Evolutionary conservation across 2,329 filamentous ascomycete genomes (phyloP), one percentile per base, ranked within the genome.

Genomic region (Acephala macrosclerotiorum): DNA sequence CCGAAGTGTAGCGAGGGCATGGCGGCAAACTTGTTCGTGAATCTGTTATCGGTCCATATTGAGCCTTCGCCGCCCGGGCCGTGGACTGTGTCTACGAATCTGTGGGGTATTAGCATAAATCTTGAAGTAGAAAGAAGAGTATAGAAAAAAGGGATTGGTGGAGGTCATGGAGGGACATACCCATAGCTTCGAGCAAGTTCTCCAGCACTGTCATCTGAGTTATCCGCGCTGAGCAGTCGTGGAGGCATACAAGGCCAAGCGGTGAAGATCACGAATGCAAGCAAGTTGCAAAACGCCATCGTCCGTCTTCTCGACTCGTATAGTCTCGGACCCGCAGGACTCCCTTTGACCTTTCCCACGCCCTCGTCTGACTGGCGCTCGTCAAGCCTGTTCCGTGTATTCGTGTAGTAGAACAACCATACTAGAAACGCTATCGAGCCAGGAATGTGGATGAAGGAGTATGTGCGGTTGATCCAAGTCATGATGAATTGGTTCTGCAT

Each of bases 1-100:
- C 90, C 90, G 73, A 93, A 93, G 76, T 93, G 90, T 18, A 93
- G 82, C 0, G 88, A 91, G 0, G 90, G 90, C 90, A 93, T 93
- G 8, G 90, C 90, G 62, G 88, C 89, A 76, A 92, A 92, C 77
- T 92, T 90, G 75, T 92, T 92, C 78, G 89, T 92, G 77, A 92
- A 92, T 67, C 83, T 85, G 78, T 92, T 92, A 58, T 88, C 85
- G 0, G 89, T 91, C 89, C 89, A 92, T 0, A 92, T 87, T 69
- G 87, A 91, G 74, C 87, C 87, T 68, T 88, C 85, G 53, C 87
- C 87, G 29, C 81, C 80, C 16, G 77, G 77, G 12, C 84, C 83
- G 74, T 87, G 85, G 16, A 88, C 85, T 0, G 85, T 88, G 70
- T 88, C 85, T 12, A 87, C 80, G 71, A 88, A 87, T 8, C 84